phyloP scores from a whole-genome alignment of 2,329 filamentous ascomycete species.

The Leptographium galeiforme region DNA sequence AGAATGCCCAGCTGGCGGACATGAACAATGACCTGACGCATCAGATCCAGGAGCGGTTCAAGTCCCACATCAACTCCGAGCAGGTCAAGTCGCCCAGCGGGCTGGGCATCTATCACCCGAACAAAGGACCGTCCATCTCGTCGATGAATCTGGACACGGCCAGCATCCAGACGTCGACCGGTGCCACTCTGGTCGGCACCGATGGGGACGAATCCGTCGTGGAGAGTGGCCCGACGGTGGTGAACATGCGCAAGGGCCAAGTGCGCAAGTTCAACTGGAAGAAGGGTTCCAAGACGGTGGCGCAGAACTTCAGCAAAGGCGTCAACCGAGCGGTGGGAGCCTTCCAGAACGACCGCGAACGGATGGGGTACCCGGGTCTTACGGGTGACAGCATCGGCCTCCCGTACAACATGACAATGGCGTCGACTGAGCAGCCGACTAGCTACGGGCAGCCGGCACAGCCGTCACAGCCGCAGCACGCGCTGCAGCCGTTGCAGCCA shows the following conservation, averaged over 20 bases:
- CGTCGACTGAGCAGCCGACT: constrained; percentile 36
- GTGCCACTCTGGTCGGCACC: constrained; percentile 43
- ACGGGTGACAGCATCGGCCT: constrained; percentile 52
- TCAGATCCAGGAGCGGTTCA: constrained; percentile 87
- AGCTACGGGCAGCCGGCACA: constrained; percentile 15
- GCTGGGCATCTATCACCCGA: constrained; percentile 40
- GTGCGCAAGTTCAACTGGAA: constrained; percentile 98
- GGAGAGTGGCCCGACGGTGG: constrained; percentile 75
- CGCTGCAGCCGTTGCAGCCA: constrained; percentile 12
- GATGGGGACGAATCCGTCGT: constrained; percentile 54
- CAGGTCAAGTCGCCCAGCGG: constrained; percentile 29
- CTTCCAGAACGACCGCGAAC: constrained; percentile 44
- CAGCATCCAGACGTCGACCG: constrained; percentile 41
- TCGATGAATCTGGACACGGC: constrained; percentile 37
- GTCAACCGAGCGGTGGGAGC: constrained; percentile 83
- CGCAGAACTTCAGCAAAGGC: constrained; percentile 87
- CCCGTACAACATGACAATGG: constrained; percentile 56
- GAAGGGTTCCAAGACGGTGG: constrained; percentile 85
- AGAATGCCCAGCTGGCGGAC: constrained; percentile 87
- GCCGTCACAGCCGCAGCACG: constrained; percentile 1
- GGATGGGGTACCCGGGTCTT: constrained; percentile 37
- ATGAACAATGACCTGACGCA: constrained; percentile 93
- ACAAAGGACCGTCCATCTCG: constrained; percentile 35
- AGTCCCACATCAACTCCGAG: constrained; percentile 50
- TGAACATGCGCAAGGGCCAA: constrained; percentile 89